Base-by-base conservation (phyloP, 805 yeast species). In the Candida parachauliodes region DNA sequence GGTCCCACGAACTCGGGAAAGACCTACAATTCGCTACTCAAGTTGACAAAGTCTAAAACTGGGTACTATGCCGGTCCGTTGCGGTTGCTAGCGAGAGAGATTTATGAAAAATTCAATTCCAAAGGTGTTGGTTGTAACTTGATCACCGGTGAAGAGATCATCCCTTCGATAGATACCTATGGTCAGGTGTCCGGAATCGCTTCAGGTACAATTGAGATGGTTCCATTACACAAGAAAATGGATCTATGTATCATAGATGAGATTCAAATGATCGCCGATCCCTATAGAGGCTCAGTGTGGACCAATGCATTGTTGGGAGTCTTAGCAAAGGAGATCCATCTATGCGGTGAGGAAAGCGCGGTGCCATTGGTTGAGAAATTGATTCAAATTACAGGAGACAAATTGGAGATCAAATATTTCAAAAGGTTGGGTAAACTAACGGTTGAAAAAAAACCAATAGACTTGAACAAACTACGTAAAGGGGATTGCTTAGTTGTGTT, bases 1-100 rank as follows among this genome's bases (percentile, higher is more conserved):
- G 99, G 99, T 0, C 98, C 99, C 1, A 93, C 99, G 0, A 93
- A 93, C 57, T 81, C 93, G 47, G 99, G 99, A 9, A 93, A 93
- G 52, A 93, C 98, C 0, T 85, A 86, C 54, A 74, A 76, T 33
- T 95, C 98, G 0, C 62, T 93, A 32, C 70, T 83, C 49, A 71
- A 78, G 39, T 68, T 93, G 34, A 79, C 79, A 48, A 51, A 59
- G 15, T 79, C 88, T 11, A 69, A 77, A 22, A 72, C 79, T 14
- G 98, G 98, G 0, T 85, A 83, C 47, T 93, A 82, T 60, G 98
- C 98, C 0, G 98, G 98, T 1, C 99, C 99, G 0, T 64, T 93
- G 32, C 70, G 99, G 43, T 68, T 93, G 39, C 67, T 93, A 36
- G 98, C 98, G 0, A 68, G 97, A 43, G 99, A 93, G 55, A 79